A percentile compares a stretch with the other conserved stretches of the same genome.
Evolutionary conservation across 805 yeast genomes (phyloP).

Genomic region (Osmozyma mogii): DNA sequence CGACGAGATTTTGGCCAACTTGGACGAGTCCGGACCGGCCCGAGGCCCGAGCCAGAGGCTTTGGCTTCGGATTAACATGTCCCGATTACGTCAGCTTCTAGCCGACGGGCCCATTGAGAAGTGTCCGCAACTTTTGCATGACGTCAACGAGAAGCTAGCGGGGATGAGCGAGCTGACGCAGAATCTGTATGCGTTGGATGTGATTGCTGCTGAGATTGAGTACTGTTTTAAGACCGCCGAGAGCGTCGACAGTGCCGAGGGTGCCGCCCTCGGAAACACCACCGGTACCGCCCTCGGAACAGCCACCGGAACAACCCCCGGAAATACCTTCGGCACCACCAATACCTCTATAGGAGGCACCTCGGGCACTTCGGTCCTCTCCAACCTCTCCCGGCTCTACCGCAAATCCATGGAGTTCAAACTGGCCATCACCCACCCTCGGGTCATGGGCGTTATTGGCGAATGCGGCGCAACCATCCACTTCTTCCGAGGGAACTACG

Average conservation of each 20-base stretch:
- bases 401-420: slow-evolving; percentile 35
- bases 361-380: no score
- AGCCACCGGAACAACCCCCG: no score
- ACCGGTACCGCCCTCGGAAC: no score
- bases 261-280: no score
- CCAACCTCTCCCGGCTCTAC: slow-evolving; percentile 41
- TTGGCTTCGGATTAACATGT: slow-evolving; percentile 41
- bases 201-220: slow-evolving; percentile 59
- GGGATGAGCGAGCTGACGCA: slow-evolving; percentile 36
- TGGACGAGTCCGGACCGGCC: slow-evolving; percentile 11
- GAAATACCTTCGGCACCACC: no score
- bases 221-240: slow-evolving; percentile 33
- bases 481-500: slow-evolving; percentile 53
- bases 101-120: slow-evolving; percentile 21
- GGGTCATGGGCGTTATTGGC: slow-evolving; percentile 62
- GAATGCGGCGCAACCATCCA: slow-evolving; percentile 71
- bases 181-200: slow-evolving; percentile 48
- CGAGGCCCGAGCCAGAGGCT: slow-evolving; percentile 21
- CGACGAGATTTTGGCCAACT: slow-evolving; percentile 21
- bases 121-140: slow-evolving; percentile 26
- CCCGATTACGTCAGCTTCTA: slow-evolving; percentile 31
- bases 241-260: slow-evolving; percentile 13
- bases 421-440: slow-evolving; percentile 69
- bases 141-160: slow-evolving; percentile 31
- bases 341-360: no score